A percentile compares a stretch with the other conserved stretches of the same genome.
Conservation (phyloP, 192 early-diverging fungal species). For the Fimicolochytrium jonesii region DNA sequence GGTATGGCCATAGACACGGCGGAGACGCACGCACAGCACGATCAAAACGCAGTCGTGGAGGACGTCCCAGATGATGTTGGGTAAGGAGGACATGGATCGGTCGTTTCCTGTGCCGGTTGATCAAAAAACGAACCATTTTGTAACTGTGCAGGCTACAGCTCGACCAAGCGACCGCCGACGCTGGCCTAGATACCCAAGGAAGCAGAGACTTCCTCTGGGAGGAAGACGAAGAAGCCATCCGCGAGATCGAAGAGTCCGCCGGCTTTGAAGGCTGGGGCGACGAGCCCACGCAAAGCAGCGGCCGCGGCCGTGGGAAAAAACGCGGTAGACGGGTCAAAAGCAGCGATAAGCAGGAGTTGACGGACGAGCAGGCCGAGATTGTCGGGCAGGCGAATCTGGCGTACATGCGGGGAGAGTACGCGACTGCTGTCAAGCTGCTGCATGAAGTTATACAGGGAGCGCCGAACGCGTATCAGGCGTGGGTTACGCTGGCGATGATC, state of each 20-base stretch:
- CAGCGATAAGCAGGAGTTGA: slow-evolving; percentile 17
- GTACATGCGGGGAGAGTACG: slow-evolving; percentile 68
- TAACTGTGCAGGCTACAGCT: slow-evolving; percentile 3
- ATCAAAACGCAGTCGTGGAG: too few species aligned
- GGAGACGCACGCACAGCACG: too few species aligned
- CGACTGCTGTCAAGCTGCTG: slow-evolving; percentile 65
- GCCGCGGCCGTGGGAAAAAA: background rate
- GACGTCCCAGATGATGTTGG: slow-evolving; percentile 20
- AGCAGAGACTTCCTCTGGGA: slow-evolving; percentile 24
- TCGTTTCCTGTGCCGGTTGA: too few species aligned
- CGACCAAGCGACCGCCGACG: slow-evolving; percentile 25
- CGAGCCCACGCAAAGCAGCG: background rate
- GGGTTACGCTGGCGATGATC: slow-evolving; percentile 85
- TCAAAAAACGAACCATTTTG: too few species aligned
- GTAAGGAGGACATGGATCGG: background rate
- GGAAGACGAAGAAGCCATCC: slow-evolving; percentile 29
- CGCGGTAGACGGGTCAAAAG: background rate
- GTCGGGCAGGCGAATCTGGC: slow-evolving; percentile 75
- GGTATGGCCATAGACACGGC: background rate
- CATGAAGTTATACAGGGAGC: slow-evolving; percentile 74
- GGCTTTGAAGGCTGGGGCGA: background rate
- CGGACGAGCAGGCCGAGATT: slow-evolving; percentile 48
- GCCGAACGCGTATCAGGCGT: slow-evolving; percentile 71
- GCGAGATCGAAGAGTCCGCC: slow-evolving; percentile 8
- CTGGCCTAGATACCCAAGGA: slow-evolving; percentile 2